Conservation (phyloP, 164 flowering plant genomes). For the Amborella trichopoda region DNA sequence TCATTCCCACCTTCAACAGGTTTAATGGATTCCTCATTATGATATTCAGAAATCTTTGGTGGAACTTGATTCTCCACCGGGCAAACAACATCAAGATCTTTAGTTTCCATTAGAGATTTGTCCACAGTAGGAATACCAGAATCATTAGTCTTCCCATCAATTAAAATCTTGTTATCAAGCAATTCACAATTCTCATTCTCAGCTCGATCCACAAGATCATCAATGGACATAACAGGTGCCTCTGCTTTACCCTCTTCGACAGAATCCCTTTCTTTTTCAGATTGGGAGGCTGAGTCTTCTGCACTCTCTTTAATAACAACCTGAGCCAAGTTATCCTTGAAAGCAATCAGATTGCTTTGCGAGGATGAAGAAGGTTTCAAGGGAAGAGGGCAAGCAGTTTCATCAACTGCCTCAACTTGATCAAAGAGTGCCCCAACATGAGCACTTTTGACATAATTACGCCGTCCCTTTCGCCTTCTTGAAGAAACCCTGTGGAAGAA, state of each 20-base stretch:
- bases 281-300: slow-evolving; percentile 10
- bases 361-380: slow-evolving; percentile 10
- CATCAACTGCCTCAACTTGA: slow-evolving; percentile 7
- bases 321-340: slow-evolving; percentile 11
- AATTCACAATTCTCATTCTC: not conserved
- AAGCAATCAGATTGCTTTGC: slow-evolving; percentile 6
- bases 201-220: not conserved
- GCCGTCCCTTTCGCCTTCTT: slow-evolving; percentile 21
- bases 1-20: slow-evolving; percentile 20
- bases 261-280: not conserved
- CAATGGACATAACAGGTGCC: not conserved
- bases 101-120: not conserved
- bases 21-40: slow-evolving; percentile 9
- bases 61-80: no score
- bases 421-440: slow-evolving; percentile 4
- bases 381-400: slow-evolving; percentile 10
- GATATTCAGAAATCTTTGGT: no score
- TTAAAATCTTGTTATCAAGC: slow-evolving; percentile 3
- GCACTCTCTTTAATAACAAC: slow-evolving; percentile 7
- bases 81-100: no score
- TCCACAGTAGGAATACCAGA: not conserved
- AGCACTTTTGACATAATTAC: slow-evolving; percentile 9
- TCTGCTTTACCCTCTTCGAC: not conserved
- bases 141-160: slow-evolving; percentile 1
- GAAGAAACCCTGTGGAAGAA: slow-evolving; percentile 10